Evolutionary conservation across 352 stramenopile genomes (phyloP).

Genomic region (Globisporangium radiosum): DNA sequence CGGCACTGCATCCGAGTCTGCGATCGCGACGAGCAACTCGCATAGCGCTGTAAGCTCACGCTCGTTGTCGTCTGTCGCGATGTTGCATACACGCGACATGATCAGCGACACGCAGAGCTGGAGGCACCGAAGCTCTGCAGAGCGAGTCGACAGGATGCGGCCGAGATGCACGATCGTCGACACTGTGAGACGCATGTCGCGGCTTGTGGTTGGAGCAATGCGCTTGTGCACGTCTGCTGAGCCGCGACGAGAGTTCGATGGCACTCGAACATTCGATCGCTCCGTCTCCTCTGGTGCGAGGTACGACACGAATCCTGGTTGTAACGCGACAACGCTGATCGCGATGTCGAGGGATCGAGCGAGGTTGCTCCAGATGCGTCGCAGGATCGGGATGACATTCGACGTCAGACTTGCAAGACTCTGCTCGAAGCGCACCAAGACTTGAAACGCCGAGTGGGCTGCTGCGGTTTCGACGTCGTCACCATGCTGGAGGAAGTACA

Average conservation of each 20-base stretch:
- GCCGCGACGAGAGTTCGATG: not conserved
- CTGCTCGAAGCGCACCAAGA: constrained; percentile 2
- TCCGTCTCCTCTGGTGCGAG: not conserved
- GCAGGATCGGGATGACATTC: constrained; percentile 3
- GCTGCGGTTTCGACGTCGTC: not conserved
- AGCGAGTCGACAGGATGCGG: not conserved
- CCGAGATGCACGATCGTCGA: constrained; percentile 8
- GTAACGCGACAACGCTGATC: not conserved
- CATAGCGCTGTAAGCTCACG: not conserved
- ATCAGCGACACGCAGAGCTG: constrained; percentile 9
- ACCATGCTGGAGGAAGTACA: constrained; percentile 12
- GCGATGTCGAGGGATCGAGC: constrained; percentile 3
- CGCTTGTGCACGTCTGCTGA: not conserved
- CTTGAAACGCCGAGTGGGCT: constrained; percentile 6
- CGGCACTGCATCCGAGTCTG: not conserved
- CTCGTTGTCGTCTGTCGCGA: not conserved
- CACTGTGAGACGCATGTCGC: constrained; percentile 1
- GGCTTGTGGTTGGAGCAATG: not conserved
- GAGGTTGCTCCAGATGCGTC: constrained; percentile 9
- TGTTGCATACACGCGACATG: constrained; percentile 8
- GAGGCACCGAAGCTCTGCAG: not conserved
- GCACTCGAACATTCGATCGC: not conserved
- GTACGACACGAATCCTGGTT: constrained; percentile 2
- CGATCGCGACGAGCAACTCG: not conserved
- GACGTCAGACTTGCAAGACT: not conserved